phyloP scores from a whole-genome alignment of 1,284 basidiomycete genomes.

The Sporisorium exsertum region DNA sequence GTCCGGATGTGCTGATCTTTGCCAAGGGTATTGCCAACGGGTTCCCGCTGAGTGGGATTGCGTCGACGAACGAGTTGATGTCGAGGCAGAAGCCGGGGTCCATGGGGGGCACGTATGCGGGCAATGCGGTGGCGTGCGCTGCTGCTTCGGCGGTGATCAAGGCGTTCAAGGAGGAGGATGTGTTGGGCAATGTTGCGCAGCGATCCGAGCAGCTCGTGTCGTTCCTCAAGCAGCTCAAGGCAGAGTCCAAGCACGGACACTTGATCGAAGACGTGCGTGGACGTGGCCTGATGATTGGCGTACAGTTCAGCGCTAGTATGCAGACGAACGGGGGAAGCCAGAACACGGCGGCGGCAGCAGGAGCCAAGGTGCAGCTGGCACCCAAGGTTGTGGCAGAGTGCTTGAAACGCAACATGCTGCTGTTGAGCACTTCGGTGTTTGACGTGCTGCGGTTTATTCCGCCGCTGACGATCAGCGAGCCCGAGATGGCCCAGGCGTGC shows the following conservation, averaged over 20 bases:
- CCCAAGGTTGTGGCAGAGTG: conserved; percentile 58
- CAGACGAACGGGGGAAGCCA: conserved; percentile 18
- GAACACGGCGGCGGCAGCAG: conserved; percentile 21
- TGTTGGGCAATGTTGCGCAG: conserved; percentile 63
- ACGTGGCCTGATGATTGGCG: conserved; percentile 64
- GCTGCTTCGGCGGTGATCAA: conserved; percentile 60
- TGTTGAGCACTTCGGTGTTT: conserved; percentile 62
- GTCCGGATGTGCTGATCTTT: conserved; percentile 87
- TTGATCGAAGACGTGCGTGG: conserved; percentile 66
- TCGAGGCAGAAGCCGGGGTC: conserved; percentile 82
- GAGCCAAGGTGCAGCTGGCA: conserved; percentile 45
- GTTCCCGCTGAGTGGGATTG: conserved; percentile 89
- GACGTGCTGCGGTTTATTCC: conserved; percentile 66
- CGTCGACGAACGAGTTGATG: conserved; percentile 84
- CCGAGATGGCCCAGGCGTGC: conserved; percentile 54
- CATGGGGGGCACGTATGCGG: conserved; percentile 74
- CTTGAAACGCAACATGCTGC: conserved; percentile 60
- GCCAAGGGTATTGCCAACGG: conserved; percentile 96
- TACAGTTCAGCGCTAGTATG: conserved; percentile 56
- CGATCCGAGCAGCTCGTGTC: conserved; percentile 59
- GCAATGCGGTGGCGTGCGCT: conserved; percentile 65
- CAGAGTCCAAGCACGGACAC: conserved; percentile 45
- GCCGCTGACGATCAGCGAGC: conserved; percentile 60
- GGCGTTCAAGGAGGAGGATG: conserved; percentile 58
- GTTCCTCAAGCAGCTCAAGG: conserved; percentile 47